Conservation (phyloP, 1,139 yeast genomes). For the Nakaseomyces kungkrabaensis region DNA sequence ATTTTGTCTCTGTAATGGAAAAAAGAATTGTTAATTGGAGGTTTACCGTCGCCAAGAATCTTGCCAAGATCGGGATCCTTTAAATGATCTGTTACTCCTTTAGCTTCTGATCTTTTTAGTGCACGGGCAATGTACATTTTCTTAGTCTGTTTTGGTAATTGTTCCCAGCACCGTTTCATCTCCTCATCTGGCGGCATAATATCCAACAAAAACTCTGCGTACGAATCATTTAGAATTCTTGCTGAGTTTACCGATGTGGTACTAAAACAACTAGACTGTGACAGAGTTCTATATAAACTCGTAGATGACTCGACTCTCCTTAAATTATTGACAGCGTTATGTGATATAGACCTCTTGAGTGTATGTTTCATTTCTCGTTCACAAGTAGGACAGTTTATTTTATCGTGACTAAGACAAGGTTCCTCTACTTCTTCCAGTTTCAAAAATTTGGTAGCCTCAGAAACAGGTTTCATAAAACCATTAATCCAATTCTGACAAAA, state of each 20-base stretch:
- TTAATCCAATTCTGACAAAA: background rate
- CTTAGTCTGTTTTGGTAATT: conserved; percentile 8
- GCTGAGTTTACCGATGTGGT: conserved; percentile 4
- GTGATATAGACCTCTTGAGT: conserved; percentile 11
- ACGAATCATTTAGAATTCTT: conserved; percentile 6
- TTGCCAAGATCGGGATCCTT: background rate
- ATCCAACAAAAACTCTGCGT: conserved; percentile 7
- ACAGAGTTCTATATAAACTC: conserved; percentile 13
- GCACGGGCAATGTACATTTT: conserved; percentile 6
- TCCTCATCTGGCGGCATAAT: conserved; percentile 1
- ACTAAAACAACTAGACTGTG: conserved; percentile 12
- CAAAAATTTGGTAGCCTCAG: background rate
- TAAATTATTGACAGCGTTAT: conserved; percentile 9
- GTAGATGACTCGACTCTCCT: conserved; percentile 5
- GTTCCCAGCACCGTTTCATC: conserved; percentile 8
- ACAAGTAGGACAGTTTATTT: background rate
- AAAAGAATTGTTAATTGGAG: background rate
- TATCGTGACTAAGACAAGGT: conserved; percentile 11
- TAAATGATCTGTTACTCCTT: background rate
- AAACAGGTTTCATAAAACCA: background rate
- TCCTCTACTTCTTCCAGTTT: conserved; percentile 9
- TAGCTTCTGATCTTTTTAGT: background rate
- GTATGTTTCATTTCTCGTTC: conserved; percentile 1
- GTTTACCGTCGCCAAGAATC: background rate
- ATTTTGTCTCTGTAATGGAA: background rate